Evolutionary conservation across 345 rosid species (phyloP), one percentile per base, ranked within the genome.

Genomic region (Microcos paniculata): DNA sequence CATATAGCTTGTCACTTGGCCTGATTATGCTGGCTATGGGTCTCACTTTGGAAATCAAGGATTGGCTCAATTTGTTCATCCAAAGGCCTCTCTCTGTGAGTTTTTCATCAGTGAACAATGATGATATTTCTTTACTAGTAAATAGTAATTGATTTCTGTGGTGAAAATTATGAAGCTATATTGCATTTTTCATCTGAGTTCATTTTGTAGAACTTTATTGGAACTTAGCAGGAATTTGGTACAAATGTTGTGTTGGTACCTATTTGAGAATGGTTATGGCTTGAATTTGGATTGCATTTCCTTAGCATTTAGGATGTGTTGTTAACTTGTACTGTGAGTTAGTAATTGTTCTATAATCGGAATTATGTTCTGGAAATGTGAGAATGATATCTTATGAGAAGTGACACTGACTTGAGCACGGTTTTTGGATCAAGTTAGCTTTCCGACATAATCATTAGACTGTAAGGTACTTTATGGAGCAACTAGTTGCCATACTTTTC

Each of bases 21-120:
- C 59, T 89, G 21, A 86, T 90, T 49, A 90, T 88, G 94, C 64
- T 88, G 82, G 81, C 92, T 0, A 90, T 90, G 92, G 92, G 92
- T 45, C 83, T 90, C 62, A 90, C 92, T 62, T 80, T 88, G 83
- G 87, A 88, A 81, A 85, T 88, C 56, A 86, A 81, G 82, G 92
- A 90, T 76, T 77, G 88, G 80, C 35, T 86, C 49, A 71, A 75
- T 77, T 79, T 90, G 78, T 87, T 88, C 85, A 52, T 71, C 83
- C 85, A 70, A 74, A 81, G 92, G 70, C 91, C 87, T 68, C 64
- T 86, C 65, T 78, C 92, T 77, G 95, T 89, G 75, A 84, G 89
- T 75, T 53, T 35, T 43, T 38, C 21, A 21, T 18, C 31, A 18
- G 19, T 30, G 16, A 11, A 19, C 45, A 70, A 26, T 16, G 57